phyloP scores from a whole-genome alignment of 139 green algal genomes.

The Yamagishiella unicocca region DNA sequence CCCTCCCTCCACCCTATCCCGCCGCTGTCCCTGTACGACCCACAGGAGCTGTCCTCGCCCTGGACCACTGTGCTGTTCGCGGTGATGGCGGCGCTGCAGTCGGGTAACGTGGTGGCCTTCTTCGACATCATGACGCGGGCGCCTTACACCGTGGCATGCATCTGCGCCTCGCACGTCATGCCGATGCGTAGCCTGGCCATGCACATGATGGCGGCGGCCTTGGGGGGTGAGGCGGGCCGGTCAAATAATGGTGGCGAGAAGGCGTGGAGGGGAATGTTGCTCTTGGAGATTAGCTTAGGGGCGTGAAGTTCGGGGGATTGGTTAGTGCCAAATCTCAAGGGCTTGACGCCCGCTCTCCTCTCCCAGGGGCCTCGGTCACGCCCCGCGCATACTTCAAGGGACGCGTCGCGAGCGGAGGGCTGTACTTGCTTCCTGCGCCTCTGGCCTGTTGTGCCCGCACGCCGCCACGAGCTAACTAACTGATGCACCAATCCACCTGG shows the following conservation, averaged over 20 bases:
- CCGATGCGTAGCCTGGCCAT: background rate
- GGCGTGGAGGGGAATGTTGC: background rate
- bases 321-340: too few species aligned
- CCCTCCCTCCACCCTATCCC: background rate
- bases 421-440: too few species aligned
- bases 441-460: too few species aligned
- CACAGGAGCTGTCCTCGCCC: conserved; percentile 25
- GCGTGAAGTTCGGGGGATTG: too few species aligned
- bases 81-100: background rate
- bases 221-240: conserved; percentile 15
- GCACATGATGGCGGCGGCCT: conserved; percentile 10
- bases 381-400: too few species aligned
- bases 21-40: background rate
- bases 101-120: conserved; percentile 26
- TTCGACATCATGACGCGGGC: conserved; percentile 4
- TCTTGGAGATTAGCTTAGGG: too few species aligned
- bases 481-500: too few species aligned
- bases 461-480: too few species aligned
- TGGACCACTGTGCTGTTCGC: conserved; percentile 11
- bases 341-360: too few species aligned
- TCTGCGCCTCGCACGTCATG: conserved; percentile 22
- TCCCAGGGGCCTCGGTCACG: too few species aligned
- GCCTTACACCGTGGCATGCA: conserved; percentile 28
- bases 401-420: too few species aligned
- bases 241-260: background rate